Evolutionary conservation across 371 early-diverging fungal genomes (phyloP).

Genomic region (Scutellospora calospora): DNA sequence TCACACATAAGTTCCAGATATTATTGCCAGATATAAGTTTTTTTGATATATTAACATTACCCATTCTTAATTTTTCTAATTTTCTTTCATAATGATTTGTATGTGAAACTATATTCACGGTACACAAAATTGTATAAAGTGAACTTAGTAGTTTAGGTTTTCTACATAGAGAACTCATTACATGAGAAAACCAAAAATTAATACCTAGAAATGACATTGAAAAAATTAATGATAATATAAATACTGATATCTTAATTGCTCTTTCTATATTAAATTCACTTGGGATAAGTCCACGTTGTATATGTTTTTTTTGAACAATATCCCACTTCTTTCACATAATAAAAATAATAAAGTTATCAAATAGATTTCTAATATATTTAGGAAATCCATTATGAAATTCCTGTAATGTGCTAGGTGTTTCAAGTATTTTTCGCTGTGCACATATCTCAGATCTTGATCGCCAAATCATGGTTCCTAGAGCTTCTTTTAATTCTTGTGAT

Average conservation of each 20-base stretch:
- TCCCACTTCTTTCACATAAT: background rate
- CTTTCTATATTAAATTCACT: background rate
- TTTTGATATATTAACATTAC: background rate
- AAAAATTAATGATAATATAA: background rate
- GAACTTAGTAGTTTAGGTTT: background rate
- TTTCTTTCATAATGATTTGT: background rate
- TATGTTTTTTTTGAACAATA: slow-evolving; percentile 4
- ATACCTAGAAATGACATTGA: background rate
- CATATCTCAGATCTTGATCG: background rate
- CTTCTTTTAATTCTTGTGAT: background rate
- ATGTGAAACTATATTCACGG: background rate
- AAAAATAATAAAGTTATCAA: slow-evolving; percentile 11
- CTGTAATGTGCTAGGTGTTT: background rate
- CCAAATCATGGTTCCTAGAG: background rate
- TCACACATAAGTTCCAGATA: background rate
- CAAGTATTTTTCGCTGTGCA: background rate
- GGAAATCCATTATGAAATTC: background rate
- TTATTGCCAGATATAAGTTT: background rate
- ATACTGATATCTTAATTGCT: background rate
- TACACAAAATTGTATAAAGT: background rate
- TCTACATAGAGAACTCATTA: background rate
- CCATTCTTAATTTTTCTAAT: background rate
- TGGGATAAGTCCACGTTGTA: background rate
- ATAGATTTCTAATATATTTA: slow-evolving; percentile 1
- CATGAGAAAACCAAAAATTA: background rate